These are phyloP conservation scores for Erodium chrysanthum DNA, from an alignment of 441 rosid species.

Conservation along the genomic window DNA sequence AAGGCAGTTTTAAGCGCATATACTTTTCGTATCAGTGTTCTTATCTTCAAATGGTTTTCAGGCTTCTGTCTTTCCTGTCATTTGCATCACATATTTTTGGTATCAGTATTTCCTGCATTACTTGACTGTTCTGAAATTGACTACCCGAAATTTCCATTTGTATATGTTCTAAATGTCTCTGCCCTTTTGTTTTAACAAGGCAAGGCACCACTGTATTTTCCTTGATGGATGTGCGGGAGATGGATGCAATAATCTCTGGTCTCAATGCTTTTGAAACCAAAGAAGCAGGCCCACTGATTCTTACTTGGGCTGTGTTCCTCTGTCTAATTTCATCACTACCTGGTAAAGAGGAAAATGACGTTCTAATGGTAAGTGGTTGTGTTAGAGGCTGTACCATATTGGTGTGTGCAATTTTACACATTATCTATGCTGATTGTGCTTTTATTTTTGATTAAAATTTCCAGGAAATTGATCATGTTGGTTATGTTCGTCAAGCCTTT, in stretches of 20 bases:
- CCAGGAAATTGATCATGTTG: constrained; percentile 83
- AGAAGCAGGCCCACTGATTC: constrained; percentile 71
- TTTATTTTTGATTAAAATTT: constrained; percentile 19
- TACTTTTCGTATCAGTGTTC: too few relatives aligned
- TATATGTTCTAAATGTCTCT: constrained; percentile 21
- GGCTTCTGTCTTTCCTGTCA: too few relatives aligned
- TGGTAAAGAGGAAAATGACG: constrained; percentile 50
- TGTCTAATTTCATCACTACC: constrained; percentile 80
- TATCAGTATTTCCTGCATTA: neutral
- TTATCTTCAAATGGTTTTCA: too few relatives aligned
- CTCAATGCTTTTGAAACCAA: constrained; percentile 49
- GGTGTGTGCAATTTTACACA: constrained; percentile 11
- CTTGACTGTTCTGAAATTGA: constrained; percentile 1
- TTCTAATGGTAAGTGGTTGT: constrained; percentile 46
- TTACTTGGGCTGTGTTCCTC: constrained; percentile 91
- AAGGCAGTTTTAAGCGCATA: too few relatives aligned
- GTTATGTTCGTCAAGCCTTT: constrained; percentile 85
- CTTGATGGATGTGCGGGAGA: constrained; percentile 66
- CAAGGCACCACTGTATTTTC: constrained; percentile 52
- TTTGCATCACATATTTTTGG: too few relatives aligned
- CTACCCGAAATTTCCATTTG: constrained; percentile 3
- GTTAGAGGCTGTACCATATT: constrained; percentile 14
- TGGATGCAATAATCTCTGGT: constrained; percentile 74
- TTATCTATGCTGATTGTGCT: constrained; percentile 14
- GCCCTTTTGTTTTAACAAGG: constrained; percentile 37